These are phyloP conservation scores for Amanita rubescens DNA, from an alignment of 768 basidiomycete genomes.

Conservation along the genomic window DNA sequence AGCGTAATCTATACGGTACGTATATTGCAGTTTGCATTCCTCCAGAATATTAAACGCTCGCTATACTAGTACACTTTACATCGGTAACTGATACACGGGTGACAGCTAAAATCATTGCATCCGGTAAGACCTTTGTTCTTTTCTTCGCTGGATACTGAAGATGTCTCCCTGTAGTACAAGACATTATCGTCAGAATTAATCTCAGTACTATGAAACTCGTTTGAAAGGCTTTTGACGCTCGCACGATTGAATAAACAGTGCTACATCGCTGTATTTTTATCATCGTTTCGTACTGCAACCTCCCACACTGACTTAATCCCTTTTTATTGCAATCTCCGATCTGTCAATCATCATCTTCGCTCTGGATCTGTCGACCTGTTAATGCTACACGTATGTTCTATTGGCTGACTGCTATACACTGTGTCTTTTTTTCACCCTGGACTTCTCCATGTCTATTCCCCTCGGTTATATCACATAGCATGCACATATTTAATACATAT, in stretches of 20 bases:
- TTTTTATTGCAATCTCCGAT: neutral
- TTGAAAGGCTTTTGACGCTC: slow-evolving; percentile 15
- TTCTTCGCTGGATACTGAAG: neutral
- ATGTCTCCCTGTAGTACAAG: slow-evolving; percentile 41
- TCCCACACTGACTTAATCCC: neutral
- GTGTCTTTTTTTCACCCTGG: neutral
- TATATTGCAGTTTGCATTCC: neutral
- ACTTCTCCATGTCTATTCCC: neutral
- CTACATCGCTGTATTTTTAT: slow-evolving; percentile 2
- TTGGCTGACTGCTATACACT: neutral
- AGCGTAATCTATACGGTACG: slow-evolving; percentile 68
- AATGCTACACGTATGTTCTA: neutral
- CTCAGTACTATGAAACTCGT: slow-evolving; percentile 53
- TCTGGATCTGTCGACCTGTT: neutral
- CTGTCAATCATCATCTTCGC: neutral
- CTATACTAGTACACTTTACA: slow-evolving; percentile 59
- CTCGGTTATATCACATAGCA: neutral
- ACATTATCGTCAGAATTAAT: slow-evolving; percentile 63
- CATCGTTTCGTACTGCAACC: neutral
- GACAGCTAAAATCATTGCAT: slow-evolving; percentile 67
- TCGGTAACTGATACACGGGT: slow-evolving; percentile 75
- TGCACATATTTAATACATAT: neutral
- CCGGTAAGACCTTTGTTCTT: slow-evolving; percentile 39
- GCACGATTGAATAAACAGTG: neutral
- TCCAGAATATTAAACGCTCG: slow-evolving; percentile 3